A percentile compares a stretch with the other conserved stretches of the same genome.
Evolutionary conservation across 495 filamentous ascomycete genomes (phyloP).

Genomic region (Lepidopterella palustris): DNA sequence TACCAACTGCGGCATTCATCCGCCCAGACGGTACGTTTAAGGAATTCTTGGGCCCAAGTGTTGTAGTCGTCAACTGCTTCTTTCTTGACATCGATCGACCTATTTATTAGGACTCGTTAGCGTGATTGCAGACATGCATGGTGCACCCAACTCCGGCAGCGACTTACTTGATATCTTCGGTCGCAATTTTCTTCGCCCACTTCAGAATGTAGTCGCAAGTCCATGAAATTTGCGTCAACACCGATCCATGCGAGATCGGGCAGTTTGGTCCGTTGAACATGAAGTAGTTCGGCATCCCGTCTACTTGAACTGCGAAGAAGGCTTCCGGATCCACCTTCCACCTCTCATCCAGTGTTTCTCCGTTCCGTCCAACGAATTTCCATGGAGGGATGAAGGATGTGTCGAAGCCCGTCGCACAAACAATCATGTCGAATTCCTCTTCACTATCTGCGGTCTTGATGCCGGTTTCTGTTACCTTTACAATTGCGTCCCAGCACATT

Average conservation of each 20-base stretch:
- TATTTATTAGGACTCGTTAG: background rate
- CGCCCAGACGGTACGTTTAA: conserved; percentile 44
- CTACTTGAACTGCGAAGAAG: conserved; percentile 39
- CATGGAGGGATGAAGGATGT: conserved; percentile 39
- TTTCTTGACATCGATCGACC: conserved; percentile 27
- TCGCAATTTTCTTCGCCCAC: conserved; percentile 42
- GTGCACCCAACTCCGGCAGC: conserved; percentile 1
- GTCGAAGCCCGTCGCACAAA: conserved; percentile 49
- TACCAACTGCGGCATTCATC: conserved; percentile 46
- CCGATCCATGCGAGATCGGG: conserved; percentile 46
- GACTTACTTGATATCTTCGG: conserved; percentile 45
- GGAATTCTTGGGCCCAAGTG: conserved; percentile 39
- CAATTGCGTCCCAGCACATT: conserved; percentile 30
- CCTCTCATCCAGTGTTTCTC: conserved; percentile 20
- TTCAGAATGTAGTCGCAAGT: conserved; percentile 43
- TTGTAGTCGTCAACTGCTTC: conserved; percentile 41
- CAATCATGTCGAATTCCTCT: conserved; percentile 43
- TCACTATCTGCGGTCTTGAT: conserved; percentile 46
- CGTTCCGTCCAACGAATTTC: conserved; percentile 38
- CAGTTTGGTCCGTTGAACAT: conserved; percentile 52
- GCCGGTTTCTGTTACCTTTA: conserved; percentile 33
- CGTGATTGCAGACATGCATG: background rate
- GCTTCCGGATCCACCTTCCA: conserved; percentile 31
- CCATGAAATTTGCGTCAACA: conserved; percentile 48
- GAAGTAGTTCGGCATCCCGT: conserved; percentile 44